Evolutionary conservation across 2,329 filamentous ascomycete species (phyloP).

Genomic region (Decorospora gaudefroyi): DNA sequence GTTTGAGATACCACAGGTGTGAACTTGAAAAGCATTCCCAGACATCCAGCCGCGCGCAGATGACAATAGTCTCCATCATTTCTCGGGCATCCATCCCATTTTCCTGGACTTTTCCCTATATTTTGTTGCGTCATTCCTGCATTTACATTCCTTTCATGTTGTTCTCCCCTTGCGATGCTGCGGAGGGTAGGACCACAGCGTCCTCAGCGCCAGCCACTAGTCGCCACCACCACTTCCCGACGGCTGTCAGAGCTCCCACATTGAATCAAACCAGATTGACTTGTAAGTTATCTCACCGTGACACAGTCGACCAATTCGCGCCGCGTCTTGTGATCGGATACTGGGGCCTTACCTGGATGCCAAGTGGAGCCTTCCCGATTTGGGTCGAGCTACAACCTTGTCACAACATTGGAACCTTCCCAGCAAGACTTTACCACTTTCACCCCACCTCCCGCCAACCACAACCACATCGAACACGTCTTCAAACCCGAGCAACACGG

Average conservation of each 20-base stretch:
- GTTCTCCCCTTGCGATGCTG: not conserved
- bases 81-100: not conserved
- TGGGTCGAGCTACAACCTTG: slow-evolving; percentile 29
- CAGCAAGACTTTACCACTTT: slow-evolving; percentile 39
- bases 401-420: slow-evolving; percentile 38
- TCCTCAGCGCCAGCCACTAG: slow-evolving; percentile 4
- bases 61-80: too few relatives aligned
- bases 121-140: not conserved
- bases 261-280: not conserved
- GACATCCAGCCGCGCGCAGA: too few relatives aligned
- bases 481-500: slow-evolving; percentile 30
- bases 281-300: slow-evolving; percentile 12
- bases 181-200: not conserved
- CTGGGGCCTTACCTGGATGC: slow-evolving; percentile 20
- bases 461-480: slow-evolving; percentile 36
- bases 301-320: slow-evolving; percentile 28
- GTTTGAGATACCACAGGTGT: too few relatives aligned
- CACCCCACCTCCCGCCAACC: slow-evolving; percentile 42
- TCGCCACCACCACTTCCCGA: not conserved
- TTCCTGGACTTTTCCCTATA: not conserved
- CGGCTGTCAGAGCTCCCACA: not conserved
- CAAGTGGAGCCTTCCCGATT: slow-evolving; percentile 31
- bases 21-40: too few relatives aligned
- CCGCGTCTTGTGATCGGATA: slow-evolving; percentile 16
- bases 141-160: not conserved